phyloP scores from a whole-genome alignment of 2,329 filamentous ascomycete species.

The Epicoccum nigrum region DNA sequence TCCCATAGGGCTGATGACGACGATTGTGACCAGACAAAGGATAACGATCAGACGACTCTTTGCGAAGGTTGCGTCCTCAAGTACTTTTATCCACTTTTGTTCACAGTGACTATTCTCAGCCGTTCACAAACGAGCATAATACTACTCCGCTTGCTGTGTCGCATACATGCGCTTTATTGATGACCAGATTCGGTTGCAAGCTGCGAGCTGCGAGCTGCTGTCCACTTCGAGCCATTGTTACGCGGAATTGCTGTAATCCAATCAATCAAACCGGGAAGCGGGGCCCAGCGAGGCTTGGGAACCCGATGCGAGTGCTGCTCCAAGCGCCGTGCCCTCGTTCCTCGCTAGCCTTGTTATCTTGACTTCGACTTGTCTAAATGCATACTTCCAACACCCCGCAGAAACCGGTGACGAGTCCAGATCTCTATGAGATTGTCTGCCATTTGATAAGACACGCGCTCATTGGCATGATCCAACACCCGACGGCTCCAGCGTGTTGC shows the following conservation, averaged over 20 bases:
- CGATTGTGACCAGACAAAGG: constrained; percentile 22
- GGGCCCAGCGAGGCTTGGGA: constrained; percentile 1
- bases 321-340: neutral
- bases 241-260: constrained; percentile 12
- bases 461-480: neutral
- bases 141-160: neutral
- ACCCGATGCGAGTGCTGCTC: constrained; percentile 6
- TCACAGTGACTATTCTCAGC: neutral
- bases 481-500: neutral
- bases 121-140: neutral
- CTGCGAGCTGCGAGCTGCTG: constrained; percentile 16
- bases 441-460: neutral
- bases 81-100: no score
- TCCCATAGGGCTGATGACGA: constrained; percentile 25
- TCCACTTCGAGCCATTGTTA: constrained; percentile 10
- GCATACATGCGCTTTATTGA: constrained; percentile 4
- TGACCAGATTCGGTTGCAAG: constrained; percentile 8
- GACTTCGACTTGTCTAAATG: constrained; percentile 1
- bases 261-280: constrained; percentile 1
- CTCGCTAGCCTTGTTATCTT: neutral
- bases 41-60: no score
- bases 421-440: neutral
- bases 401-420: constrained; percentile 10
- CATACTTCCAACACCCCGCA: constrained; percentile 5
- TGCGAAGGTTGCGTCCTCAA: no score